These are phyloP conservation scores for Colletotrichum tofieldiae DNA, from an alignment of 2,329 filamentous ascomycete species.

Conservation along the genomic window DNA sequence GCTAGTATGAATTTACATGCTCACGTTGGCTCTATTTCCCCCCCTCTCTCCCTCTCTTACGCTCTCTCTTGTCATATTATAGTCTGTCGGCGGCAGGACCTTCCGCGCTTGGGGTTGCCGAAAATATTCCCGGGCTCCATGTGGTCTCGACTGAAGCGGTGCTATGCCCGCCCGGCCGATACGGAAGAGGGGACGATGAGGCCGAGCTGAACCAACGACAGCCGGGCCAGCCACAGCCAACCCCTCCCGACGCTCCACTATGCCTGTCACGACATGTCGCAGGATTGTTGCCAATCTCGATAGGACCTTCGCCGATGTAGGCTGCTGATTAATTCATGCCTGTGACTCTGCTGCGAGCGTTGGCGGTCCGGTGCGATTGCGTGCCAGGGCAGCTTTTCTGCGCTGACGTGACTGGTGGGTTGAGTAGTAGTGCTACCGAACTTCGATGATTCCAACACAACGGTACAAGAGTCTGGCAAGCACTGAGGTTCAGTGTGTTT, in stretches of 20 bases:
- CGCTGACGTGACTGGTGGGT: background rate
- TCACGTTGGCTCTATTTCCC: background rate
- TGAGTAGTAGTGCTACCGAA: background rate
- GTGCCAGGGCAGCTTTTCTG: constrained; percentile 2
- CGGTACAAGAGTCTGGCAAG: background rate
- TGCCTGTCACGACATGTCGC: constrained; percentile 37
- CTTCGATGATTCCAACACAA: too few relatives aligned
- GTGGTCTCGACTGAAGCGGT: background rate
- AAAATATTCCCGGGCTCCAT: background rate
- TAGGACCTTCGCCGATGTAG: constrained; percentile 1
- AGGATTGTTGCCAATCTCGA: constrained; percentile 34
- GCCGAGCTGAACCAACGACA: background rate
- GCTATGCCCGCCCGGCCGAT: constrained; percentile 10
- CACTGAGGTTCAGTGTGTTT: background rate
- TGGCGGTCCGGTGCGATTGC: background rate
- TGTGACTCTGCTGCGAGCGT: background rate
- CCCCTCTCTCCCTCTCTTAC: too few relatives aligned
- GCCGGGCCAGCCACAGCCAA: constrained; percentile 3
- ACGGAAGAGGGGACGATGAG: background rate
- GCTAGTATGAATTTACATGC: background rate
- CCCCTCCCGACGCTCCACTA: constrained; percentile 21
- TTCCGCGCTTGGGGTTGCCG: constrained; percentile 14
- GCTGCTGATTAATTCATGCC: constrained; percentile 17
- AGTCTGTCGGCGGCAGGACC: background rate
- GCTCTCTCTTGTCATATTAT: background rate